These are phyloP conservation scores for Canna indica DNA, from an alignment of 176 grass and related monocot species.

Conservation along the genomic window DNA sequence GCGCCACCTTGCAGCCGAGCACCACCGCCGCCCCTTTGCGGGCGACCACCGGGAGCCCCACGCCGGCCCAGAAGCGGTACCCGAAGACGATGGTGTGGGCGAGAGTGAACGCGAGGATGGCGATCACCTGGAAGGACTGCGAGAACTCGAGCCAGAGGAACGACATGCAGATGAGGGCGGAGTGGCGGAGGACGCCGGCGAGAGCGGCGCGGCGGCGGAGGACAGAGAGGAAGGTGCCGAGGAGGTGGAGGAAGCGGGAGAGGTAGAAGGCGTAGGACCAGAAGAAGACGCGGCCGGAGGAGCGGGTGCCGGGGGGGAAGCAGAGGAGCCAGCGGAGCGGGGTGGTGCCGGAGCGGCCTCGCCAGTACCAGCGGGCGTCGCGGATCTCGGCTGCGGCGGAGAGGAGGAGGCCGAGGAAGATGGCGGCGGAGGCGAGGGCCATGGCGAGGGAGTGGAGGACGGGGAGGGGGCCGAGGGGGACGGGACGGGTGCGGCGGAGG, in stretches of 20 bases:
- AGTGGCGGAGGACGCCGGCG: slow-evolving; percentile 52
- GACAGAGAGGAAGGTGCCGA: slow-evolving; percentile 47
- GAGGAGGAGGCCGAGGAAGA: slow-evolving; percentile 61
- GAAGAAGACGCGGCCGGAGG: slow-evolving; percentile 89
- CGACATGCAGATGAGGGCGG: slow-evolving; percentile 61
- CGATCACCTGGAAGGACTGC: slow-evolving; percentile 93
- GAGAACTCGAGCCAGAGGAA: slow-evolving; percentile 99
- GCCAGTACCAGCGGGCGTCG: slow-evolving; percentile 79
- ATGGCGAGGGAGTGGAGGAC: slow-evolving; percentile 57
- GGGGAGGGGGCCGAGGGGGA: slow-evolving; percentile 49
- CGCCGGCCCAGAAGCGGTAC: slow-evolving; percentile 57
- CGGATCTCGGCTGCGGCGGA: slow-evolving; percentile 79
- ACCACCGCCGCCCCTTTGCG: not conserved
- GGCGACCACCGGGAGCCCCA: slow-evolving; percentile 35
- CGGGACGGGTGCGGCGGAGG: slow-evolving; percentile 26
- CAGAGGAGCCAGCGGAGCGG: slow-evolving; percentile 83
- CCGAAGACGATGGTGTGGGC: slow-evolving; percentile 61
- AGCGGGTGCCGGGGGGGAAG: slow-evolving; percentile 71
- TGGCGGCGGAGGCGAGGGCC: slow-evolving; percentile 37
- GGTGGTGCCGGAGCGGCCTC: slow-evolving; percentile 49
- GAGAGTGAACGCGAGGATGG: slow-evolving; percentile 68
- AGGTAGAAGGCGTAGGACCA: slow-evolving; percentile 98
- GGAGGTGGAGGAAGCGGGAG: slow-evolving; percentile 81
- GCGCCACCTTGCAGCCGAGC: not conserved
- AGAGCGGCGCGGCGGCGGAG: slow-evolving; percentile 8